Evolutionary conservation across 2,329 filamentous ascomycete species (phyloP), one percentile per base, ranked within the genome.

Genomic region (Alternaria tenuissima): DNA sequence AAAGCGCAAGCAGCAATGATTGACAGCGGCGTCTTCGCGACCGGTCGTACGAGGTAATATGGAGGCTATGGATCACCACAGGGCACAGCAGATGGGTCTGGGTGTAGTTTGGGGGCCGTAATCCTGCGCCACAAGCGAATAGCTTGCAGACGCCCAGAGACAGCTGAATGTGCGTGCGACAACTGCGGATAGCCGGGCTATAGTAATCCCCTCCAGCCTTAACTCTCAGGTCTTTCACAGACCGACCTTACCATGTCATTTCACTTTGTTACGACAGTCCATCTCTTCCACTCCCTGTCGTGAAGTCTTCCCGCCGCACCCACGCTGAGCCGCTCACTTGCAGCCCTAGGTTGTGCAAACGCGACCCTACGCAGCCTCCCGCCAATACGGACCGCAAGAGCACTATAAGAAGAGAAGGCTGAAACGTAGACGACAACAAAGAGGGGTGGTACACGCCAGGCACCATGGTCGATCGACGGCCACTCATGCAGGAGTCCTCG

Each of bases 381-480:
- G 18, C 46, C 34, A 52, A 54, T 44, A 44, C 24, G 44, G 41
- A 32, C 38, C 22, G 57, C 41, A 30, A 52, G 30, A 32, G n/a
- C 42, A 30, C 47, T 26, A 47, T 38, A 48, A 18, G 20, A 28
- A 52, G 22, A 55, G 47, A 49, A 61, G 65, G 59, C 68, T 68
- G 68, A 67, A 70, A 66, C 43, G 12, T 12, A 55, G 55, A 53
- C 56, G 64, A 47, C 58, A 55, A 36, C 49, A 47, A 58, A 52
- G 28, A 57, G 49, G 36, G 47, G 48, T 36, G 22, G 26, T 26
- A 48, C 24, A 26, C 48, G 22, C 36, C 43, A 46, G 59, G 38
- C 63, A 58, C 42, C 52, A 78, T 77, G 73, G 68, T 69, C 55
- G 75, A 76, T 60, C 70, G 65, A 39, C 72, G 70, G 52, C 70